Conservation (phyloP, 2,329 filamentous ascomycete species). For the Fusarium hainanense region DNA sequence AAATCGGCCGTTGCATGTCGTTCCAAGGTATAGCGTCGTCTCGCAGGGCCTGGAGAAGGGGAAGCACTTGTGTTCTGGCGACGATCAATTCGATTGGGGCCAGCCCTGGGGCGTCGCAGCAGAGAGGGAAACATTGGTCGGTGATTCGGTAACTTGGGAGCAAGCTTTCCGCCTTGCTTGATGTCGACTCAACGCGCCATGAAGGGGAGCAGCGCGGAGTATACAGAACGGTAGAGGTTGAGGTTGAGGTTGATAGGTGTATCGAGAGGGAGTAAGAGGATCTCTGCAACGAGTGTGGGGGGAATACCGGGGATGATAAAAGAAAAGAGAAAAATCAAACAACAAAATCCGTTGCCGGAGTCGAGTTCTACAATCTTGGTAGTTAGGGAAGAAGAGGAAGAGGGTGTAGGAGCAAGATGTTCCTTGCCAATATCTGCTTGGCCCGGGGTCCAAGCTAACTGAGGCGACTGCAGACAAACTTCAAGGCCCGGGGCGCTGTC, state of each 20-base stretch:
- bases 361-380: constrained; percentile 39
- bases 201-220: constrained; percentile 26
- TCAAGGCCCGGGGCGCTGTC: constrained; percentile 37
- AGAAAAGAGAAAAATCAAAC: constrained; percentile 16
- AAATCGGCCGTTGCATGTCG: constrained; percentile 72
- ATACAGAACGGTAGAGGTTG: constrained; percentile 3
- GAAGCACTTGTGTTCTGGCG: constrained; percentile 47
- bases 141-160: constrained; percentile 21
- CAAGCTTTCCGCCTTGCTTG: constrained; percentile 45
- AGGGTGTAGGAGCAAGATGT: constrained; percentile 34
- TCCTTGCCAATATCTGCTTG: constrained; percentile 18
- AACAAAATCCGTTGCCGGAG: constrained; percentile 38
- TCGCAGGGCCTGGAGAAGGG: constrained; percentile 48
- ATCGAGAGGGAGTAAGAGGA: constrained; percentile 30
- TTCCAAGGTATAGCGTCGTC: constrained; percentile 44
- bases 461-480: constrained; percentile 9
- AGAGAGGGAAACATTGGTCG: constrained; percentile 54
- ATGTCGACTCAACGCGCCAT: constrained; percentile 45
- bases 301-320: constrained; percentile 10
- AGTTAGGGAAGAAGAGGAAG: constrained; percentile 19
- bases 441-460: constrained; percentile 34
- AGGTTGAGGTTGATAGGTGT: background rate
- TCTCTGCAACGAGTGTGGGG: constrained; percentile 31
- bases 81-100: constrained; percentile 49
- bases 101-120: constrained; percentile 50